Base-by-base conservation (phyloP, 345 rosid species). In the Pugionium cornutum region DNA sequence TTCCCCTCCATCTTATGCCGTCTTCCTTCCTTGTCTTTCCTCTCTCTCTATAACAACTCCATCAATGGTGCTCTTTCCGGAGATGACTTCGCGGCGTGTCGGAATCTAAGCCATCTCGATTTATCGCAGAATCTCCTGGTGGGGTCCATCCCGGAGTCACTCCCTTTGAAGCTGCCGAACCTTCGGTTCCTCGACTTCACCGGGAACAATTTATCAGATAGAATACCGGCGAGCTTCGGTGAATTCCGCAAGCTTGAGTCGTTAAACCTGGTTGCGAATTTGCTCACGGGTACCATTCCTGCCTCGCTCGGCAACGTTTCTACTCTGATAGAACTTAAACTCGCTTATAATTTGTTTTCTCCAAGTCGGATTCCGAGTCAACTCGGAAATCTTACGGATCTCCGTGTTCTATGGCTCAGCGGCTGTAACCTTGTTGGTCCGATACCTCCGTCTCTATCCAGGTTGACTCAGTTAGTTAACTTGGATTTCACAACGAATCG, bases 1-100 rank as follows among this genome's bases (percentile, higher is more conserved):
- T 90, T 94, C 78, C 97, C 97, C 1, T 35, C 80, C 65, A 41
- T 79, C 81, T 71, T 94, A 71, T 94, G 99, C 70, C 81, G 82
- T 44, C 91, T 89, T 33, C 82, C 92, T 51, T 73, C 63, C 49
- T 83, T 92, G 5, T 35, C 79, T 4, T 58, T 36, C 58, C 73
- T 92, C 61, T 68, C 67, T 61, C 84, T 92, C 35, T 2, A 0
- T 59, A 58, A 76, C 81, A 92, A 86, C 78, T 32, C 1, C 78
- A 80, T 89, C 77, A 86, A 85, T 78, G 79, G 86, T 7, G 73
- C 96, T 45, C 84, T 89, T 63, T 72, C 89, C 58, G 31, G 78
- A 10, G 39, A 39, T 28, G 87, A 76, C 30, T 28, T 89, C 52
- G 47, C 82, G 61, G 26, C 72, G 2, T 92, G 98, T 64, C 79